Percentiles rank a stretch among this genome's conserved stretches.
These are phyloP conservation scores for Mucor velutinosus DNA, from an alignment of 371 early-diverging fungal genomes.

Conservation along the genomic window DNA sequence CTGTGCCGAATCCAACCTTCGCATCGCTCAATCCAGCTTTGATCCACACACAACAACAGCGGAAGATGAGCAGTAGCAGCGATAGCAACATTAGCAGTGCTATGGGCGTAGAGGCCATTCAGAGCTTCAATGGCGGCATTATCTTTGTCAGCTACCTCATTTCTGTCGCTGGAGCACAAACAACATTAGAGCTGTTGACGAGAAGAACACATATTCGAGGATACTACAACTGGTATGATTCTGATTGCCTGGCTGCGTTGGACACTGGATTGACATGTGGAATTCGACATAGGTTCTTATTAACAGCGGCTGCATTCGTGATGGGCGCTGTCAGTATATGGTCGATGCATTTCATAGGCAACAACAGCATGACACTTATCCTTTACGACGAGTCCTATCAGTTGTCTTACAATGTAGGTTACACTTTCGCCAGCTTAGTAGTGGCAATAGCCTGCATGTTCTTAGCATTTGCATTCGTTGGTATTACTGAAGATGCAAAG, in stretches of 20 bases:
- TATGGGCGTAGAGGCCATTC: background rate
- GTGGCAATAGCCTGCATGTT: conserved; percentile 46
- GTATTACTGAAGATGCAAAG: conserved; percentile 42
- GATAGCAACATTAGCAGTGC: background rate
- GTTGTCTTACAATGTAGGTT: conserved; percentile 40
- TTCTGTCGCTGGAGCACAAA: conserved; percentile 29
- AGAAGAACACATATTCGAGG: conserved; percentile 32
- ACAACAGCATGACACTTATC: conserved; percentile 38
- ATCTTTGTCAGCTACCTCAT: conserved; percentile 29
- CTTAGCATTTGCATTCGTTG: conserved; percentile 44
- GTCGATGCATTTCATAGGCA: conserved; percentile 59
- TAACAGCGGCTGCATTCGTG: conserved; percentile 34
- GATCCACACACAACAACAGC: background rate
- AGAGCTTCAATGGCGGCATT: conserved; percentile 26
- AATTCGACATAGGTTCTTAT: conserved; percentile 21
- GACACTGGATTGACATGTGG: background rate
- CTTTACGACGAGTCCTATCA: conserved; percentile 22
- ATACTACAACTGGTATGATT: conserved; percentile 34
- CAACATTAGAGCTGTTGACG: conserved; percentile 31
- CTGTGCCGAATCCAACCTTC: background rate
- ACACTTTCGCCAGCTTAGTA: conserved; percentile 42
- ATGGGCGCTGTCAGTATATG: conserved; percentile 53
- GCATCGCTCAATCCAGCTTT: background rate
- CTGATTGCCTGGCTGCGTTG: background rate
- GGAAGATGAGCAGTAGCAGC: conserved; percentile 1